A percentile compares a stretch with the other conserved stretches of the same genome.
These are phyloP conservation scores for Brassica rapa DNA, from an alignment of 345 rosid genomes.

Conservation along the genomic window DNA sequence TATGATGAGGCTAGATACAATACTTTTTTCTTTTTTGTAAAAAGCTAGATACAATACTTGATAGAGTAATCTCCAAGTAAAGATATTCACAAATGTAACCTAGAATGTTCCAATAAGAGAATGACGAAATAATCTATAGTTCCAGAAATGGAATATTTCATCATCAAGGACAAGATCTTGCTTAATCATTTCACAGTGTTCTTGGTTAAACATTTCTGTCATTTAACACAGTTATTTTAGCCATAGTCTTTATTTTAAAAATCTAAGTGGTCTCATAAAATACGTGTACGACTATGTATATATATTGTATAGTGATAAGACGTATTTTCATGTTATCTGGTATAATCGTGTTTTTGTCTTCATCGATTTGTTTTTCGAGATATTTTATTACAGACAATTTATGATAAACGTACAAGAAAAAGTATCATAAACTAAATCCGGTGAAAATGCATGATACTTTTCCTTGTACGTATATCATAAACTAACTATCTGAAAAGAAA, in stretches of 20 bases:
- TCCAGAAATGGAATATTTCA: not conserved
- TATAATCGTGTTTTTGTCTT: not conserved
- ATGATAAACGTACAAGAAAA: not conserved
- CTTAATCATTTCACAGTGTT: not conserved
- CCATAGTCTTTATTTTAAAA: not conserved
- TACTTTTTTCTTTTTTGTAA: no score
- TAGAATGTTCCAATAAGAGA: not conserved
- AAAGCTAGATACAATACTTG: no score
- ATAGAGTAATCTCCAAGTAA: not conserved
- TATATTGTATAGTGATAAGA: not conserved
- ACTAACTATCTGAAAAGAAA: not conserved
- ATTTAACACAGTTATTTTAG: not conserved
- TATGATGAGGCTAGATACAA: not conserved
- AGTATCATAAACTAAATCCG: not conserved
- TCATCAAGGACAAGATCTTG: not conserved
- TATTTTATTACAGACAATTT: no score
- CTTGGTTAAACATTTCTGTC: not conserved
- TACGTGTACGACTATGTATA: not conserved
- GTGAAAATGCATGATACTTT: not conserved
- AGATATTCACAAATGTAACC: not conserved
- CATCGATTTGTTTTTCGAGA: not conserved
- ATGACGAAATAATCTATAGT: not conserved
- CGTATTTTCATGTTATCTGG: not conserved
- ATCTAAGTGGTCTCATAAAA: not conserved
- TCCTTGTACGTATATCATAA: not conserved